phyloP scores from a whole-genome alignment of 2,329 filamentous ascomycete species.

The Pseudogymnoascus sp. region DNA sequence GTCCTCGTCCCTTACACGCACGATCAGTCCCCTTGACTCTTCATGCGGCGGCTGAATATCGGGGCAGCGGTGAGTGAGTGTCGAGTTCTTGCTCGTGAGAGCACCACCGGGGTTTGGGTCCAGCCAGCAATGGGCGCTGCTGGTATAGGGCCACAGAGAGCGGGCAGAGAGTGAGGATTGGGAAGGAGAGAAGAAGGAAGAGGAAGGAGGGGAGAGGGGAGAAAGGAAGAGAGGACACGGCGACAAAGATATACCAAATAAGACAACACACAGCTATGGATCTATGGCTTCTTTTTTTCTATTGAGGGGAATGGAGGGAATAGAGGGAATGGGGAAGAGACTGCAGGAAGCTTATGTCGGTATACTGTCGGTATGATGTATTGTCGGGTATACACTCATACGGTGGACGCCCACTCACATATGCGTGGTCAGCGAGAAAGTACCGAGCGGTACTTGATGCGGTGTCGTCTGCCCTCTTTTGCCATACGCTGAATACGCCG shows the following conservation, averaged over 20 bases:
- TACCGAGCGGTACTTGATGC: not conserved
- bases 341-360: conserved; percentile 1
- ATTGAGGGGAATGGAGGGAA: not conserved
- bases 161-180: not conserved
- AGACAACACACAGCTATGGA: not conserved
- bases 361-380: conserved; percentile 2
- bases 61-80: not conserved
- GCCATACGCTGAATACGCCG: no score
- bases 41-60: not conserved
- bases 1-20: not conserved
- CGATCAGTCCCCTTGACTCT: not conserved
- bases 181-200: not conserved
- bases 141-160: not conserved
- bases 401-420: not conserved
- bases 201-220: not conserved
- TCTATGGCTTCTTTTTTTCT: not conserved
- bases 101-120: not conserved
- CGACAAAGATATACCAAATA: conserved; percentile 5
- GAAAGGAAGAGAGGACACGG: not conserved
- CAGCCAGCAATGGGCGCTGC: not conserved
- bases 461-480: not conserved
- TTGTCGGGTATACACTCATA: not conserved
- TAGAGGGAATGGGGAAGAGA: not conserved
- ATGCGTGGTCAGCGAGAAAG: not conserved
- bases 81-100: not conserved